Percentiles rank a stretch among this genome's conserved stretches.
These are phyloP conservation scores for Petunia hybrid DNA, from an alignment of 305 asterid genomes.

Conservation along the genomic window DNA sequence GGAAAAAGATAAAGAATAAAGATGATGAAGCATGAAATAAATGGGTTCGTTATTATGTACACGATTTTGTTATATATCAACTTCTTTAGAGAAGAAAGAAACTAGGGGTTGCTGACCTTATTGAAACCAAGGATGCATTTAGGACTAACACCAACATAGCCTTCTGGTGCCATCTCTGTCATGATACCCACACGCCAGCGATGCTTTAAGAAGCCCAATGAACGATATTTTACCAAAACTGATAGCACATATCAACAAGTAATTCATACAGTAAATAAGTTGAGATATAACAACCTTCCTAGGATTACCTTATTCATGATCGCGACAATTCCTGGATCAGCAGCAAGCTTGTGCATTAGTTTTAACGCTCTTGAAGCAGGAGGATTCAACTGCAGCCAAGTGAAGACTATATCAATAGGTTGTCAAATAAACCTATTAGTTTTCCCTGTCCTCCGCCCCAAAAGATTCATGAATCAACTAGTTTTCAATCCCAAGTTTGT, in stretches of 20 bases:
- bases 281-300: conserved; percentile 31
- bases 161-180: conserved; percentile 97
- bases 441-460: too few species aligned
- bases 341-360: conserved; percentile 92
- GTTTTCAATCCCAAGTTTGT: too few species aligned
- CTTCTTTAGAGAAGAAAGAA: conserved; percentile 10
- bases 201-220: conserved; percentile 64
- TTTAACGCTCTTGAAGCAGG: conserved; percentile 81
- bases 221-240: conserved; percentile 38
- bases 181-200: conserved; percentile 91
- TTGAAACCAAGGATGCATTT: conserved; percentile 91
- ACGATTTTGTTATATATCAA: not conserved
- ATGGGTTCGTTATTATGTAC: not conserved
- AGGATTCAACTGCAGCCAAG: conserved; percentile 72
- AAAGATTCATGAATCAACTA: too few species aligned
- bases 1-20: not conserved
- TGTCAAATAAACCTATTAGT: not conserved
- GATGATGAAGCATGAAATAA: not conserved
- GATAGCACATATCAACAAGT: conserved; percentile 4
- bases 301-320: conserved; percentile 86
- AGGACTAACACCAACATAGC: conserved; percentile 92
- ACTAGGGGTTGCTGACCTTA: conserved; percentile 61
- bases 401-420: conserved; percentile 32
- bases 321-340: conserved; percentile 97
- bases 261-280: conserved; percentile 22